Conservation (phyloP, 257 asterid genomes). For the Fraxinus cuspidata region DNA sequence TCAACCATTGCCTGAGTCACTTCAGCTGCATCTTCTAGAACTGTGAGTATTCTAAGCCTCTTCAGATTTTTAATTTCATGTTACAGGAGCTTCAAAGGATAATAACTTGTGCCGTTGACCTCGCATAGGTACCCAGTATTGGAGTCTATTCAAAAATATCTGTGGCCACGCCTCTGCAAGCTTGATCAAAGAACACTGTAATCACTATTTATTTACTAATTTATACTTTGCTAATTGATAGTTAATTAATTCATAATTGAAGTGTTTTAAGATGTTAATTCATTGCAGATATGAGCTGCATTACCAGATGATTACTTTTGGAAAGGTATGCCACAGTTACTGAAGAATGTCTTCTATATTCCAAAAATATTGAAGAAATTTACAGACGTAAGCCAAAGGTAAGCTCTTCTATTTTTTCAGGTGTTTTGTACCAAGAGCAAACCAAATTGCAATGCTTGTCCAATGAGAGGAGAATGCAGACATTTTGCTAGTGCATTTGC, state of each 20-base stretch:
- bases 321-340: conserved; percentile 44
- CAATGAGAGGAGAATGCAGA: conserved; percentile 67
- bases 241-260: not conserved
- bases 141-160: conserved; percentile 53
- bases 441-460: conserved; percentile 64
- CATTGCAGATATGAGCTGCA: conserved; percentile 52
- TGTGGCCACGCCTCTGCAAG: conserved; percentile 68
- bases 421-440: conserved; percentile 57
- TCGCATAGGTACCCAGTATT: conserved; percentile 50
- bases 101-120: conserved; percentile 7
- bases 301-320: conserved; percentile 59
- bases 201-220: conserved; percentile 9
- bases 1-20: conserved; percentile 61
- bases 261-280: conserved; percentile 22
- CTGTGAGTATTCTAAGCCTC: conserved; percentile 38
- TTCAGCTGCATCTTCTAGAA: conserved; percentile 60
- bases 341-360: conserved; percentile 9
- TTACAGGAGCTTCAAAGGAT: conserved; percentile 7
- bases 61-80: not conserved
- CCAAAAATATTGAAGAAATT: not conserved
- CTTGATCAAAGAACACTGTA: conserved; percentile 59
- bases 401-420: conserved; percentile 22
- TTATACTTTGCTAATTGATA: not conserved
- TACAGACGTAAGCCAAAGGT: conserved; percentile 16
- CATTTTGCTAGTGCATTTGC: conserved; percentile 65